Evolutionary conservation across 148 eudicot genomes (phyloP), one percentile per base, ranked within the genome.

Genomic region (Persicaria maculosa): DNA sequence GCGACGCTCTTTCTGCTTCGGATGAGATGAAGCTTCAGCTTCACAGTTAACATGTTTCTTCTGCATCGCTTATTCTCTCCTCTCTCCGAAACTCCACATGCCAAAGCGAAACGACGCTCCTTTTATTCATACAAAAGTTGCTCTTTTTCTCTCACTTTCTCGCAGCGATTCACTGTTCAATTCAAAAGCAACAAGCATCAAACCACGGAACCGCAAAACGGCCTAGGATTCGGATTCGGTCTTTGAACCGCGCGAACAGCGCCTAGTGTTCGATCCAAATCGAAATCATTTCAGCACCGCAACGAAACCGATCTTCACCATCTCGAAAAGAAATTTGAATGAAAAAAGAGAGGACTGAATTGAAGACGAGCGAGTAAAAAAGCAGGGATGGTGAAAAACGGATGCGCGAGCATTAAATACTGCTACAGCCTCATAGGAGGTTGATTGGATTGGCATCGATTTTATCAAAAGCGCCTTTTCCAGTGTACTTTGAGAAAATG

Each of bases 1-100:
- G 70, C 89, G 93, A 54, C 98, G 87, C 74, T 84, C 91, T 70
- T 91, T 93, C 76, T 85, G 84, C 81, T 86, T 86, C 0, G 81
- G 77, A 68, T 55, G 72, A 74, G 78, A 81, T 76, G 75, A 76
- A 72, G 68, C 80, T 61, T 83, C 82, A 72, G 68, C 80, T 61
- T 83, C 82, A 71, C 72, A 65, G 82, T 22, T 75, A 47, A 68
- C 68, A 16, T 70, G 75, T 79, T 80, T 90, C 80, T 52, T 85
- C 84, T 80, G 81, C 85, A 81, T 75, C 61, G 64, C 43, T 65
- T 43, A 65, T 40, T 65, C 36, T 7, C 19, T 40, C 43, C 46
- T 31, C 15, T 1, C 68, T 65, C 19, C 43, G 47, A 65, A 65
- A 65, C 40, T 65, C 70, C 46, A 65, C 70, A 65, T 65, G 70